phyloP scores from a whole-genome alignment of 257 asterid genomes.

The Osmanthus fragrans region DNA sequence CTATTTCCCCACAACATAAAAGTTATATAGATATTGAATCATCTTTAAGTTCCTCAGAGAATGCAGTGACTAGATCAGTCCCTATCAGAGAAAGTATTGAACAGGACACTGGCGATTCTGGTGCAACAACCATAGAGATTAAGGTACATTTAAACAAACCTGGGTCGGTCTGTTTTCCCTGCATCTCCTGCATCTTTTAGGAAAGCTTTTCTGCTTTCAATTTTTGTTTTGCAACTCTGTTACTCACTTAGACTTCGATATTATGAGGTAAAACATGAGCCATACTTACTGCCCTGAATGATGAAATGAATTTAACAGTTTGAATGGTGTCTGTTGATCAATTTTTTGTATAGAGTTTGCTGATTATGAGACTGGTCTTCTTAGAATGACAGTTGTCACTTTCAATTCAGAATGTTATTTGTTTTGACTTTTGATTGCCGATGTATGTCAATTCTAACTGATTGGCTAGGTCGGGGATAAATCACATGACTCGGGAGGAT shows the following conservation, averaged over 20 bases:
- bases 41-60: conserved; percentile 68
- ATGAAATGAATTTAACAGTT: neutral
- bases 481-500: conserved; percentile 74
- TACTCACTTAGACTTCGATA: conserved; percentile 6
- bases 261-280: neutral
- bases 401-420: conserved; percentile 15
- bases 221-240: neutral
- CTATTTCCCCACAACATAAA: conserved; percentile 57
- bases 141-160: conserved; percentile 48
- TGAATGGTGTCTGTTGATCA: conserved; percentile 2
- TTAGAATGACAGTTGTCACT: conserved; percentile 4
- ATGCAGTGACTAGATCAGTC: conserved; percentile 37
- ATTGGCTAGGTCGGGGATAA: conserved; percentile 66
- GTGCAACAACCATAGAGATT: conserved; percentile 27
- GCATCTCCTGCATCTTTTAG: neutral
- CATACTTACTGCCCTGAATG: neutral
- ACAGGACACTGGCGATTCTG: conserved; percentile 77
- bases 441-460: conserved; percentile 31
- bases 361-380: conserved; percentile 1
- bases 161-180: neutral
- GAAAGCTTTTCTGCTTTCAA: neutral
- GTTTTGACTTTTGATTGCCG: conserved; percentile 18
- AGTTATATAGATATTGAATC: conserved; percentile 65
- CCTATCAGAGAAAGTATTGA: conserved; percentile 50
- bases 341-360: neutral